Evolutionary conservation across 768 basidiomycete genomes (phyloP), one percentile per base, ranked within the genome.

Genomic region (Suillus alpinus): DNA sequence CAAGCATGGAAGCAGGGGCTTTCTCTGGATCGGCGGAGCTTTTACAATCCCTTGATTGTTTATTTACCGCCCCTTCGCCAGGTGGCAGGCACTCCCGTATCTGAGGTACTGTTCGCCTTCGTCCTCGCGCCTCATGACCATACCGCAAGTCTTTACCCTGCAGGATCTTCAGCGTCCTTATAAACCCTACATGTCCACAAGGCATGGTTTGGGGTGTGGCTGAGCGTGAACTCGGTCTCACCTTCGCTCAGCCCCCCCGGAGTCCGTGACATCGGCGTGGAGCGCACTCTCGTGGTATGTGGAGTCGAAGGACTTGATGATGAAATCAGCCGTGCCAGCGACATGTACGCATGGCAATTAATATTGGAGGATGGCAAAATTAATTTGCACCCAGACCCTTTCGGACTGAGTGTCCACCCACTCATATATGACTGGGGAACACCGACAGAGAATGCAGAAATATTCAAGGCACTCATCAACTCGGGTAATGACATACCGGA

Each of bases 11-110:
- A 88, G 83, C 64, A 79, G 85, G 85, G 62, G 95, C 96, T 0
- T 94, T 94, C 4, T 95, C 95, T 0, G 95, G 95, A 20, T 93
- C 94, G 1, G 96, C 94, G 29, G 96, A 99, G 74, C 81, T 99
- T 55, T 78, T 98, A 9, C 83, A 94, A 68, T 82, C 92, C 0
- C 83, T 98, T 44, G 91, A 81, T 49, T 95, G 94, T 68, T 75
- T 80, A 37, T 93, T 96, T 70, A 78, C 80, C 9, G 77, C 85
- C n/a, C n/a, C n/a, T n/a, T n/a, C n/a, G n/a, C n/a, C n/a, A n/a
- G n/a, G n/a, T n/a, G n/a, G 74, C 82, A 0, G 68, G 67, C 16
- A 69, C 77, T 0, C 76, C 79, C 62, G 84, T 96, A 65, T 73
- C 86, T 2, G 80, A 80, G 9, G 74, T 86, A 10, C 94, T 93